Evolutionary conservation across 202 grass and related monocot genomes (phyloP), one percentile per base, ranked within the genome.

Genomic region (Carex arenaria): DNA sequence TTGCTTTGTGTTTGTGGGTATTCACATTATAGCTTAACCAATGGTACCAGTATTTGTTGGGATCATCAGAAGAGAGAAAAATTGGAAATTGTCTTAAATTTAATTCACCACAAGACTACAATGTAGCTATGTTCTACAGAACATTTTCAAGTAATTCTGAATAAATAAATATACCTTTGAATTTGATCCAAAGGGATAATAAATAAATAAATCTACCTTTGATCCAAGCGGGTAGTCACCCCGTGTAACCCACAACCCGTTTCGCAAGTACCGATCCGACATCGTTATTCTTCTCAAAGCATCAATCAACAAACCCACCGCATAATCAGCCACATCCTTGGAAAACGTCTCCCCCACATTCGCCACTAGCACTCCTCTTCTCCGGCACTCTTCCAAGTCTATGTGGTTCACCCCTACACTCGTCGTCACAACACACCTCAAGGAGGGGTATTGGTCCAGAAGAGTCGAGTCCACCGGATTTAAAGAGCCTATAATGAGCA

Each of bases 281-380:
- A 72, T 85, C 0, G 86, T 81, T 9, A 97, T 59, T 6, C 84
- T 80, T 1, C 86, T 82, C 82, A 93, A 81, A 9, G 87, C 86
- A 72, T 79, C 87, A 5, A 93, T 1, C 36, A 93, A 31, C 23
- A 97, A 90, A 1, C 68, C 87, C 18, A 93, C 86, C 9, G 89
- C 89, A 61, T 93, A 84, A 38, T 97, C 91, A 0, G 91, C 84
- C 3, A 90, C 89, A 26, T 26, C 26, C 26, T 26, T 26, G 26
- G 26, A 26, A 26, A 26, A 26, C 26, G 26, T 26, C 26, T 26
- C 26, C 26, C 26, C 26, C 26, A 26, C 26, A 38, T 81, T 76
- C 45, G 92, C 80, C 26, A 94, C 83, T 34, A 32, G 61, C 20
- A 91, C 18, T 42, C 87, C 92, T 59, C 92, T 84, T 18, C 81